These are phyloP conservation scores for Pseudogymnoascus sp. DNA, from an alignment of 2,329 filamentous ascomycete genomes.

Conservation along the genomic window DNA sequence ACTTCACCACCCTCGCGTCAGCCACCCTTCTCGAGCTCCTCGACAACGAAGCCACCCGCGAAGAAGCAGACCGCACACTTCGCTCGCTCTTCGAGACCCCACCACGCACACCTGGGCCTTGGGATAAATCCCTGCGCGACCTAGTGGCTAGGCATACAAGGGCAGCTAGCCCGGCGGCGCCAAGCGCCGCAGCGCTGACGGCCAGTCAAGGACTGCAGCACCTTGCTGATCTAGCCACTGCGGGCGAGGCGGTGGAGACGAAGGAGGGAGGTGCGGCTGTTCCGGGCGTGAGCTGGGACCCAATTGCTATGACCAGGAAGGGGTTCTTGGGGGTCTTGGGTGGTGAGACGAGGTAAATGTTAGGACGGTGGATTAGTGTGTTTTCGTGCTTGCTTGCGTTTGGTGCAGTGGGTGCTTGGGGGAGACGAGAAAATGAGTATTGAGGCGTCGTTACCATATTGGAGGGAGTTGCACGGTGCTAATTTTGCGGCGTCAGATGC, in stretches of 20 bases:
- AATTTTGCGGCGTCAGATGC: background rate
- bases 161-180: background rate
- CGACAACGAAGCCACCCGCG: conserved; percentile 43
- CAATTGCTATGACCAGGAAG: background rate
- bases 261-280: background rate
- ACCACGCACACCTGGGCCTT: background rate
- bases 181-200: background rate
- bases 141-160: background rate
- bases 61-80: conserved; percentile 39
- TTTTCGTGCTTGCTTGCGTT: background rate
- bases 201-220: conserved; percentile 9
- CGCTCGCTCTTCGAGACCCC: background rate
- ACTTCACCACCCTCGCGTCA: conserved; percentile 52
- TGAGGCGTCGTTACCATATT: background rate
- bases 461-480: conserved; percentile 1
- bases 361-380: background rate
- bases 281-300: background rate
- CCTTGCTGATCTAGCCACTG: conserved; percentile 27
- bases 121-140: conserved; percentile 1
- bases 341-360: background rate
- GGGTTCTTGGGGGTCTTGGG: background rate
- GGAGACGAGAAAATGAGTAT: background rate
- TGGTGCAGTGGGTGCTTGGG: background rate
- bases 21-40: conserved; percentile 54
- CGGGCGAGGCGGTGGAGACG: conserved; percentile 34